phyloP scores from a whole-genome alignment of 768 basidiomycete species.

The Podaxis sp. region DNA sequence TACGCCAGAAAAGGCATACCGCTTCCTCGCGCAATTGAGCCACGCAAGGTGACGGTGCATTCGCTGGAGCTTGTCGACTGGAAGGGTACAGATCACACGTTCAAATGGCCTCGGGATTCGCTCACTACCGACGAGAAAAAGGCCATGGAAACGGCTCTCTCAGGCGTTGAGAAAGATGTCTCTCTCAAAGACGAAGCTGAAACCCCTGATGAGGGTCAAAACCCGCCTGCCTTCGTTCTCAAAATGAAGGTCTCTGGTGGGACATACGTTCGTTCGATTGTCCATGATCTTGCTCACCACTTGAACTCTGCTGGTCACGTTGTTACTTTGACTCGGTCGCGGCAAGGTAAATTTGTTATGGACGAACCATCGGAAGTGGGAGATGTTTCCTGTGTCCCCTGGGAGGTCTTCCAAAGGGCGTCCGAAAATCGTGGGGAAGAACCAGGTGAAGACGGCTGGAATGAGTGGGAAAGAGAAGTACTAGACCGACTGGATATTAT shows the following conservation, averaged over 20 bases:
- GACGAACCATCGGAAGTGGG: constrained; percentile 32
- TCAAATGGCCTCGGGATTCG: constrained; percentile 68
- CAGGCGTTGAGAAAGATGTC: constrained; percentile 38
- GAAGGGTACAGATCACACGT: constrained; percentile 72
- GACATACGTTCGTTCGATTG: constrained; percentile 94
- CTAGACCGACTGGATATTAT: constrained; percentile 63
- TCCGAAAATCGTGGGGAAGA: constrained; percentile 42
- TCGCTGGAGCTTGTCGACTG: constrained; percentile 76
- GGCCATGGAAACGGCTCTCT: constrained; percentile 63
- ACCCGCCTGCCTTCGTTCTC: constrained; percentile 78
- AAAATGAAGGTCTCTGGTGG: constrained; percentile 94
- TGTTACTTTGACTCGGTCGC: constrained; percentile 82
- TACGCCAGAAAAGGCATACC: constrained; percentile 91
- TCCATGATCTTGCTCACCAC: constrained; percentile 85
- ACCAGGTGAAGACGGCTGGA: constrained; percentile 63
- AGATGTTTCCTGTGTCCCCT: constrained; percentile 65
- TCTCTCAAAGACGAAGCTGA: constrained; percentile 38
- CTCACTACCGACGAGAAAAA: constrained; percentile 65
- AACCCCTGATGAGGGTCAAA: constrained; percentile 22
- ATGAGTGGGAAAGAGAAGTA: constrained; percentile 80
- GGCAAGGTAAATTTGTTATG: constrained; percentile 79
- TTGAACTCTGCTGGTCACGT: constrained; percentile 91
- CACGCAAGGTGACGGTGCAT: constrained; percentile 78
- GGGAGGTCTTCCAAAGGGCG: constrained; percentile 69
- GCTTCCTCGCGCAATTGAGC: constrained; percentile 90